Evolutionary conservation across 495 filamentous ascomycete genomes (phyloP).

Genomic region (Cairneyella variabilis): DNA sequence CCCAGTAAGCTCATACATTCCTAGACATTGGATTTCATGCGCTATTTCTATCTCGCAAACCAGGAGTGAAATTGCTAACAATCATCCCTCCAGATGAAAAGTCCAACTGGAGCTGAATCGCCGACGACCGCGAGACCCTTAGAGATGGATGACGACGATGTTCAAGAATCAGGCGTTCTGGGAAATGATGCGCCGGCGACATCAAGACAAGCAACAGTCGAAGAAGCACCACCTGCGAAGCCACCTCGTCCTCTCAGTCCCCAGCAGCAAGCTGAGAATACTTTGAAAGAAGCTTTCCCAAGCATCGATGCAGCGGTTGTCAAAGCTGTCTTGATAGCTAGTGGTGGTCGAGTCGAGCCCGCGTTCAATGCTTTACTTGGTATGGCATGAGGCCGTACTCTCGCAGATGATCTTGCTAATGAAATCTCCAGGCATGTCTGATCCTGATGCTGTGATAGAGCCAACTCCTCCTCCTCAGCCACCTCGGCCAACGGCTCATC

Average conservation of each 20-base stretch:
- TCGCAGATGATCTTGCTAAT: no score
- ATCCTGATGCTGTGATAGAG: slow-evolving; percentile 71
- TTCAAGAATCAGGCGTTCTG: slow-evolving; percentile 54
- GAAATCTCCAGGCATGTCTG: slow-evolving; percentile 71
- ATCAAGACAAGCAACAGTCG: slow-evolving; percentile 31
- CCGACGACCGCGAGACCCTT: slow-evolving; percentile 78
- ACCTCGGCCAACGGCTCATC: slow-evolving; percentile 51
- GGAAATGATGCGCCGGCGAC: slow-evolving; percentile 32
- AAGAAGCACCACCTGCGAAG: slow-evolving; percentile 68
- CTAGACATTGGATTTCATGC: slow-evolving; percentile 20
- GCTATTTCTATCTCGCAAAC: not conserved
- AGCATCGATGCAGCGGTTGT: slow-evolving; percentile 75
- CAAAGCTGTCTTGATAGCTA: slow-evolving; percentile 83
- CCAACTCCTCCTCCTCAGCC: slow-evolving; percentile 65
- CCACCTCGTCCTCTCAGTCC: slow-evolving; percentile 82
- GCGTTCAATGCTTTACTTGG: slow-evolving; percentile 94
- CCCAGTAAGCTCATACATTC: slow-evolving; percentile 23
- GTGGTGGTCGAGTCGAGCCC: slow-evolving; percentile 82
- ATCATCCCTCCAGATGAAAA: slow-evolving; percentile 14
- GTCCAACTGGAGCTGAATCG: slow-evolving; percentile 55
- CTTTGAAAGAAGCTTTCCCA: slow-evolving; percentile 92
- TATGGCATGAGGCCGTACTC: no score
- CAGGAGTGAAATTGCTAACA: not conserved
- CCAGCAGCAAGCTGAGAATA: slow-evolving; percentile 78
- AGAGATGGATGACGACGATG: slow-evolving; percentile 83